Evolutionary conservation across 106 monocot species (phyloP).

Genomic region (Allium fistulosum): DNA sequence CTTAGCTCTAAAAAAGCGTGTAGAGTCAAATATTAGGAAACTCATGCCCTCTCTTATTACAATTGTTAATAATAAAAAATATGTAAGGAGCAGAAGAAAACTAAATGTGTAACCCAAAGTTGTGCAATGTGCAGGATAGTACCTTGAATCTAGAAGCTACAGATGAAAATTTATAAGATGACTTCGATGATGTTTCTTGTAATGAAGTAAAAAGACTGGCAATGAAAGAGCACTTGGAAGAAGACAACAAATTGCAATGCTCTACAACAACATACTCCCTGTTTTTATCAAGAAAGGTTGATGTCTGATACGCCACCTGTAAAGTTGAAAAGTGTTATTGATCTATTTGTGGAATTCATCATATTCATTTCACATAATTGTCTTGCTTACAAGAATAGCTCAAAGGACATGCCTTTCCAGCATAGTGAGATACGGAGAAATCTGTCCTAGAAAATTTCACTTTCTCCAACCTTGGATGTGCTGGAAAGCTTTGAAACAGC

Average conservation of each 20-base stretch:
- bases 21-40: neutral
- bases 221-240: slow-evolving; percentile 67
- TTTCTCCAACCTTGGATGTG: slow-evolving; percentile 67
- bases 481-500: slow-evolving; percentile 61
- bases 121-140: neutral
- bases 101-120: too few relatives aligned
- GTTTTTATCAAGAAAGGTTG: slow-evolving; percentile 81
- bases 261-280: slow-evolving; percentile 75
- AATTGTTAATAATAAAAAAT: neutral
- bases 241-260: slow-evolving; percentile 63
- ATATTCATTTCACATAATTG: slow-evolving; percentile 5
- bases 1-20: neutral
- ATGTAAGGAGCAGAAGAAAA: too few relatives aligned
- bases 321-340: slow-evolving; percentile 11
- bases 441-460: slow-evolving; percentile 75
- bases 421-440: slow-evolving; percentile 82
- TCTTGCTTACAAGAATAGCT: slow-evolving; percentile 23
- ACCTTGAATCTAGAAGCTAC: slow-evolving; percentile 95
- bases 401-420: slow-evolving; percentile 78
- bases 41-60: neutral
- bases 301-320: slow-evolving; percentile 74
- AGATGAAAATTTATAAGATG: slow-evolving; percentile 94
- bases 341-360: slow-evolving; percentile 2
- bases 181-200: slow-evolving; percentile 63
- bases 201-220: slow-evolving; percentile 60